Conservation (phyloP, 768 basidiomycete species). For the Auricularia sp. region DNA sequence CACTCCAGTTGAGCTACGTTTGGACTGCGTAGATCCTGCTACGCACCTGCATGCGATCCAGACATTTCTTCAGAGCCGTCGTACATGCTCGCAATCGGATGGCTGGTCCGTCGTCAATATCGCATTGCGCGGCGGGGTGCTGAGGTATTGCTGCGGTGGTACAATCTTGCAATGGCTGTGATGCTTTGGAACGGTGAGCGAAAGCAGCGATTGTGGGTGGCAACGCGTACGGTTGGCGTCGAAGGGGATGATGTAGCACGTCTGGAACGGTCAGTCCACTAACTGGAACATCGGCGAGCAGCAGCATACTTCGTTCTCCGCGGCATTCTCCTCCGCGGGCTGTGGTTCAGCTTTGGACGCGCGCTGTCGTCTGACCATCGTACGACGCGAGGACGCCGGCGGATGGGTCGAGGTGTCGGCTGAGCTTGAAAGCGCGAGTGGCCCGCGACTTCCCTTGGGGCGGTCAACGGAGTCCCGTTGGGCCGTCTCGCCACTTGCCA, state of each 20-base stretch:
- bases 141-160: neutral
- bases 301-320: too few relatives aligned
- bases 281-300: too few relatives aligned
- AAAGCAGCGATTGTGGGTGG: neutral
- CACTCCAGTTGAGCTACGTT: slow-evolving; percentile 1
- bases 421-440: too few relatives aligned
- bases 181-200: neutral
- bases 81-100: neutral
- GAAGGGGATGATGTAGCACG: neutral
- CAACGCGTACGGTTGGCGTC: neutral
- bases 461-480: too few relatives aligned
- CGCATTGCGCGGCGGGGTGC: neutral
- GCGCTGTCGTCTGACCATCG: too few relatives aligned
- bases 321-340: too few relatives aligned
- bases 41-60: neutral
- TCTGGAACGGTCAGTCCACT: neutral
- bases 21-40: neutral
- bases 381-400: too few relatives aligned
- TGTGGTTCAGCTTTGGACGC: too few relatives aligned
- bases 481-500: too few relatives aligned
- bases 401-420: too few relatives aligned
- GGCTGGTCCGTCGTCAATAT: neutral
- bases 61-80: neutral
- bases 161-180: neutral
- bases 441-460: too few relatives aligned